A percentile compares a stretch with the other conserved stretches of the same genome.
Conservation (phyloP, 305 asterid species). For the Solanum hybrid region DNA sequence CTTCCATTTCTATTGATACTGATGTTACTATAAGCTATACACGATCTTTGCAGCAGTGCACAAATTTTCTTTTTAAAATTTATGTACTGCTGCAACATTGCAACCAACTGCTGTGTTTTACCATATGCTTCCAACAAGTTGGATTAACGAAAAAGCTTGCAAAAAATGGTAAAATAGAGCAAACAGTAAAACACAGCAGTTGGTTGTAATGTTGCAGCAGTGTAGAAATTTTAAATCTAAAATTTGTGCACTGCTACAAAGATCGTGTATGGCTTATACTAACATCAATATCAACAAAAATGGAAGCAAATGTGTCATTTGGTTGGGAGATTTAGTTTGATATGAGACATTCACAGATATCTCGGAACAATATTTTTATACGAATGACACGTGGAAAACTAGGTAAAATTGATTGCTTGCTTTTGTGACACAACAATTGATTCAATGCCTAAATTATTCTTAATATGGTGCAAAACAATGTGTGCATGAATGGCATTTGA, state of each 20-base stretch:
- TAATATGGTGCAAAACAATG: not conserved
- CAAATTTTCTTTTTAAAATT: too few relatives aligned
- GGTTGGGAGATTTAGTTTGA: not conserved
- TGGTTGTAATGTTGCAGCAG: too few relatives aligned
- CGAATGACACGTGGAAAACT: not conserved
- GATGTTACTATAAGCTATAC: not conserved
- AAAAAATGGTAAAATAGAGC: too few relatives aligned
- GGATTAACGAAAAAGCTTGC: not conserved
- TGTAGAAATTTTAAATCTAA: not conserved
- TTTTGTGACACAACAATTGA: not conserved
- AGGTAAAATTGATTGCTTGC: not conserved
- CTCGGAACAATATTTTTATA: not conserved
- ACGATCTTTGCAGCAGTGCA: not conserved
- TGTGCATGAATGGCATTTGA: not conserved
- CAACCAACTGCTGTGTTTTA: not conserved
- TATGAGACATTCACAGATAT: not conserved
- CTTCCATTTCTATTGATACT: not conserved
- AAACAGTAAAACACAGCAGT: too few relatives aligned
- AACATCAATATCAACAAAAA: too few relatives aligned
- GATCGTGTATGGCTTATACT: too few relatives aligned
- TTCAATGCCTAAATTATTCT: not conserved
- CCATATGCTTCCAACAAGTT: not conserved
- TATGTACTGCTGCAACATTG: accelerated
- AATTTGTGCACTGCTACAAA: too few relatives aligned
- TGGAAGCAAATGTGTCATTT: too few relatives aligned